Evolutionary conservation across 208 protist genomes (phyloP).

Genomic region (Acanthamoeba royreba): DNA sequence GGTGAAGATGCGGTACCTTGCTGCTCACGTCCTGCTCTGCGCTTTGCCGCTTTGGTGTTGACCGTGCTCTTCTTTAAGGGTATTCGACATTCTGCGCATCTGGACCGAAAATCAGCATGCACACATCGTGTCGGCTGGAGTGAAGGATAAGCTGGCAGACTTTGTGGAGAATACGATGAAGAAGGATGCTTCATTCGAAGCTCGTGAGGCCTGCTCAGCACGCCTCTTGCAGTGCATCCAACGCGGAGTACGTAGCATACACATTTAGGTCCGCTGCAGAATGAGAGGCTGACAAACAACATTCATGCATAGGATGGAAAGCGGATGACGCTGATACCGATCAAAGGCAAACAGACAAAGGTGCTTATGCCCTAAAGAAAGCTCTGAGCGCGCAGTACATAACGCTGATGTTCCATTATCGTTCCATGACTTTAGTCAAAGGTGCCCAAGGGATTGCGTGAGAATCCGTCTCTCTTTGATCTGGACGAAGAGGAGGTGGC

Average conservation of each 20-base stretch:
- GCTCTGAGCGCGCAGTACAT: too few species aligned
- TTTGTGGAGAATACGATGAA: slow-evolving; percentile 13
- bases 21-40: too few species aligned
- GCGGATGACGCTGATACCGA: neutral
- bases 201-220: neutral
- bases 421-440: too few species aligned
- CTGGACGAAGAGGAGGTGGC: slow-evolving; percentile 15
- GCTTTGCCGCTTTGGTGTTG: too few species aligned
- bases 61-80: neutral
- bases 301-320: neutral
- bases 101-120: neutral
- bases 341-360: neutral
- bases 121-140: neutral
- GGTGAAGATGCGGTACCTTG: neutral
- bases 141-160: neutral
- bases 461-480: slow-evolving; percentile 19
- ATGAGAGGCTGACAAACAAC: neutral
- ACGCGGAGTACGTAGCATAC: neutral
- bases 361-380: neutral
- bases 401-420: too few species aligned
- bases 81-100: slow-evolving; percentile 29
- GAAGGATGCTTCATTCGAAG: neutral
- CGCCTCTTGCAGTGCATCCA: slow-evolving; percentile 15
- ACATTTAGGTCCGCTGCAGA: too few species aligned
- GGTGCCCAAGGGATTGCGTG: neutral